These are phyloP conservation scores for Teratosphaeria epicoccoides DNA, from an alignment of 2,329 filamentous ascomycete species.

Conservation along the genomic window DNA sequence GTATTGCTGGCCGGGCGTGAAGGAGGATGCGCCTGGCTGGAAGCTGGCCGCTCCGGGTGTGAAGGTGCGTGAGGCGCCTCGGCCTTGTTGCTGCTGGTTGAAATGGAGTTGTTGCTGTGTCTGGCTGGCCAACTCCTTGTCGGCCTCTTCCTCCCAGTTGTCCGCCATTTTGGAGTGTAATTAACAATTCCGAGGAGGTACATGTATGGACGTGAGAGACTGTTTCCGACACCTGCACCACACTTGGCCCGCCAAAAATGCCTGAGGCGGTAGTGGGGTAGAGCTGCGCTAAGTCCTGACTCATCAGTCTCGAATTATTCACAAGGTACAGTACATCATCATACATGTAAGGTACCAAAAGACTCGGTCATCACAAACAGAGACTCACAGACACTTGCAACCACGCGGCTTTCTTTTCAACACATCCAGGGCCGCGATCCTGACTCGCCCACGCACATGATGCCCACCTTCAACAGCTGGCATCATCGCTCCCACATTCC, in stretches of 20 bases:
- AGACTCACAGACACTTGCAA: neutral
- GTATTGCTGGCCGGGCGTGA: constrained; percentile 28
- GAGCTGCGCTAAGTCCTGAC: too few relatives aligned
- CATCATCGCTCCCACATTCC: neutral
- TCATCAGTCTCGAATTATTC: too few relatives aligned
- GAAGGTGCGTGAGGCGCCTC: constrained; percentile 22
- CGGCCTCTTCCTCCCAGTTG: constrained; percentile 63
- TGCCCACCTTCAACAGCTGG: neutral
- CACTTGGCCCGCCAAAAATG: neutral
- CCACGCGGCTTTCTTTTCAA: neutral
- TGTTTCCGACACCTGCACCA: neutral
- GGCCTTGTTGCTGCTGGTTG: constrained; percentile 19
- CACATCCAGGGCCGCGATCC: neutral
- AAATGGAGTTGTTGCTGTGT: constrained; percentile 28
- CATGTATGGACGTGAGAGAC: neutral
- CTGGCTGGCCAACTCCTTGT: constrained; percentile 29
- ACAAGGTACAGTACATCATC: too few relatives aligned
- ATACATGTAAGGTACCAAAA: too few relatives aligned
- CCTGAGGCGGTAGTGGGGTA: neutral
- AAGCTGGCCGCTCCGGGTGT: constrained; percentile 21
- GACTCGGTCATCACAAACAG: neutral
- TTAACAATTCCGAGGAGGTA: neutral
- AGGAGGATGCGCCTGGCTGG: constrained; percentile 26
- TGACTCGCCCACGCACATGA: neutral
- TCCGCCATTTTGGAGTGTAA: constrained; percentile 28